Conservation (phyloP, 176 grass and related monocot species). For the Avena eriantha region DNA sequence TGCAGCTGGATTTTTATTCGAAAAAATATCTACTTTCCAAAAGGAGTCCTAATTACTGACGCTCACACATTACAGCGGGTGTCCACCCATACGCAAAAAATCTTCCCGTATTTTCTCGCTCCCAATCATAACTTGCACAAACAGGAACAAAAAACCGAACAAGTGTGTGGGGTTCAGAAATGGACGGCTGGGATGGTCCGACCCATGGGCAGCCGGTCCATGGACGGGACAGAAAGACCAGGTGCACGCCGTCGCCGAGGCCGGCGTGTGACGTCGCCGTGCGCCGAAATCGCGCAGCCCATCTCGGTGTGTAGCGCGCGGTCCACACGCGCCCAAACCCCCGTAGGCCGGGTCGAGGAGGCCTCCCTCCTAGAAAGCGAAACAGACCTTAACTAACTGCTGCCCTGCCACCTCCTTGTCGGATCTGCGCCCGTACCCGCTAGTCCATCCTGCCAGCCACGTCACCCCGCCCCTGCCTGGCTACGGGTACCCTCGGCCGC, state of each 20-base stretch:
- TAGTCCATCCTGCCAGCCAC: neutral
- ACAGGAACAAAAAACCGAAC: neutral
- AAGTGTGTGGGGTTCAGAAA: slow-evolving; percentile 20
- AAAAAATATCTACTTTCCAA: neutral
- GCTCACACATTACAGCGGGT: neutral
- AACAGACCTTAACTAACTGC: slow-evolving; percentile 31
- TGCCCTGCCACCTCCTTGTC: slow-evolving; percentile 36
- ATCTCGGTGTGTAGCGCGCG: neutral
- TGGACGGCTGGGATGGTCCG: slow-evolving; percentile 40
- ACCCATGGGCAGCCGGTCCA: neutral
- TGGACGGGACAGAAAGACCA: neutral
- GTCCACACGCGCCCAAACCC: slow-evolving; percentile 38
- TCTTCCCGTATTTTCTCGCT: neutral
- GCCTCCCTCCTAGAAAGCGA: neutral
- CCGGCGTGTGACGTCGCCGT: neutral
- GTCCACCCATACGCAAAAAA: neutral
- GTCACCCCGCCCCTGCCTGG: slow-evolving; percentile 25
- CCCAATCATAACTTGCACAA: neutral
- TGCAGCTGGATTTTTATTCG: neutral
- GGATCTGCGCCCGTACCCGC: slow-evolving; percentile 42
- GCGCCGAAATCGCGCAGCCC: neutral
- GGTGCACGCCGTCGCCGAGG: slow-evolving; percentile 13
- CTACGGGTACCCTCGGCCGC: slow-evolving; percentile 30
- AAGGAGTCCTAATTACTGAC: neutral
- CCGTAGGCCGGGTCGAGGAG: neutral